These are phyloP conservation scores for Psilocybe mexicana DNA, from an alignment of 1,284 basidiomycete genomes.

Conservation along the genomic window DNA sequence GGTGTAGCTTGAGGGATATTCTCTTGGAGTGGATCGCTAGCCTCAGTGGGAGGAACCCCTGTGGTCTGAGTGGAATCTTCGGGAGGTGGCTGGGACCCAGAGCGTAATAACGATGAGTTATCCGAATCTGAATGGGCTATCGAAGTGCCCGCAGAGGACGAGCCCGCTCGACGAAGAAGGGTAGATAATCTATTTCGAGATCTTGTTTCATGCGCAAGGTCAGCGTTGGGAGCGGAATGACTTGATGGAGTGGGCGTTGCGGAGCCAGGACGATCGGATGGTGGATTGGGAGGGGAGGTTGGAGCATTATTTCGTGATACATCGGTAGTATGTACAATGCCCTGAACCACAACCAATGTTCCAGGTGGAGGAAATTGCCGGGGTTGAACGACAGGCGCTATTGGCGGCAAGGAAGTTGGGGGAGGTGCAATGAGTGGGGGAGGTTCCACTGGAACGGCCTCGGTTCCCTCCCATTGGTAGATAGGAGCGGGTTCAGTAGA, in stretches of 20 bases:
- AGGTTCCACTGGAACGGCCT: not conserved
- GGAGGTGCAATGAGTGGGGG: conserved; percentile 1
- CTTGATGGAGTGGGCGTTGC: conserved; percentile 14
- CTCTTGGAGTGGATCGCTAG: not conserved
- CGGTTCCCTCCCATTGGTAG: not conserved
- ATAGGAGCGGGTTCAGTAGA: not conserved
- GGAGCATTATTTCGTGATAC: conserved; percentile 36
- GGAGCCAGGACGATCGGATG: conserved; percentile 14
- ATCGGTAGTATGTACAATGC: conserved; percentile 77
- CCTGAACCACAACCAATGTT: conserved; percentile 77
- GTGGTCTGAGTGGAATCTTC: conserved; percentile 6
- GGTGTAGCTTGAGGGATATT: not conserved
- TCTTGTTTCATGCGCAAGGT: conserved; percentile 15
- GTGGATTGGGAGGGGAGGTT: conserved; percentile 2
- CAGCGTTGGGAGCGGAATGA: conserved; percentile 11
- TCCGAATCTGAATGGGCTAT: conserved; percentile 10
- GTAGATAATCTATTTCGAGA: conserved; percentile 43
- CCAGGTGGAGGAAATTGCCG: conserved; percentile 67
- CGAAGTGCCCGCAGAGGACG: conserved; percentile 23
- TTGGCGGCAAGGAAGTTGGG: not conserved
- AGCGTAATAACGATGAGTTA: not conserved
- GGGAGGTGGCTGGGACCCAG: conserved; percentile 10
- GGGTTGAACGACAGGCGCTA: conserved; percentile 17
- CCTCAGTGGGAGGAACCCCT: conserved; percentile 10
- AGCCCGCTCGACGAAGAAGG: conserved; percentile 43